Percentiles rank a stretch among this genome's conserved stretches.
phyloP scores from a whole-genome alignment of 768 basidiomycete species.

The Russula abietina region DNA sequence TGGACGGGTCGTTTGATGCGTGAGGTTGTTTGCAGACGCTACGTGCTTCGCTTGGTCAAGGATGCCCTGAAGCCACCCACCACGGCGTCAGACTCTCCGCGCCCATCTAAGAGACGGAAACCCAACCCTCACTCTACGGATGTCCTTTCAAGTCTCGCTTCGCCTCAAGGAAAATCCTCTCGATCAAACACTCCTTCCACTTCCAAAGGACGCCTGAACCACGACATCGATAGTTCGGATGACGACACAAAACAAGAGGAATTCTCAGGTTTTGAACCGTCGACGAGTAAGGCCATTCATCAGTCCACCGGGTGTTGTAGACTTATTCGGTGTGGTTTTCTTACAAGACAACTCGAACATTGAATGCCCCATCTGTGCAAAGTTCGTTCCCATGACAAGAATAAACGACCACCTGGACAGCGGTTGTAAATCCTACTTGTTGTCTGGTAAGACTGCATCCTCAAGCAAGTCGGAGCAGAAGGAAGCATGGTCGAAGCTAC shows the following conservation, averaged over 20 bases:
- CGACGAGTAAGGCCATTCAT: not conserved
- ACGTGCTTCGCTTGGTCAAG: slow-evolving; percentile 13
- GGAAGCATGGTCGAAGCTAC: slow-evolving; percentile 24
- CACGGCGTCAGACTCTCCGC: not conserved
- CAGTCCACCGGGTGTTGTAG: not conserved
- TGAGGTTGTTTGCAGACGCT: slow-evolving; percentile 9
- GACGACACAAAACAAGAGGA: slow-evolving; percentile 2
- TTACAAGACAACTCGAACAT: slow-evolving; percentile 2
- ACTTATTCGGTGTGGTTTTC: not conserved
- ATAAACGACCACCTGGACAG: slow-evolving; percentile 36
- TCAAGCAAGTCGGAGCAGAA: slow-evolving; percentile 18
- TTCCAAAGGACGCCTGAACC: not conserved
- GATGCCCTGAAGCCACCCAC: slow-evolving; percentile 3
- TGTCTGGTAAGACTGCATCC: slow-evolving; percentile 3
- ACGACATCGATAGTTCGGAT: not conserved
- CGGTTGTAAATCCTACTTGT: slow-evolving; percentile 27
- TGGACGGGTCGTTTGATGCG: slow-evolving; percentile 5
- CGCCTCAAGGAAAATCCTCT: not conserved
- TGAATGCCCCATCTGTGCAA: slow-evolving; percentile 14
- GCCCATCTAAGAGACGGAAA: slow-evolving; percentile 24
- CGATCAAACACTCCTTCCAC: not conserved
- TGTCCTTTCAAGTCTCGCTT: not conserved
- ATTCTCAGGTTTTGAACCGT: not conserved
- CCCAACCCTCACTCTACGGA: slow-evolving; percentile 9
- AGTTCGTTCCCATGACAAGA: slow-evolving; percentile 26